Base-by-base conservation (phyloP, 257 asterid species). In the Pogostemon cablin region DNA sequence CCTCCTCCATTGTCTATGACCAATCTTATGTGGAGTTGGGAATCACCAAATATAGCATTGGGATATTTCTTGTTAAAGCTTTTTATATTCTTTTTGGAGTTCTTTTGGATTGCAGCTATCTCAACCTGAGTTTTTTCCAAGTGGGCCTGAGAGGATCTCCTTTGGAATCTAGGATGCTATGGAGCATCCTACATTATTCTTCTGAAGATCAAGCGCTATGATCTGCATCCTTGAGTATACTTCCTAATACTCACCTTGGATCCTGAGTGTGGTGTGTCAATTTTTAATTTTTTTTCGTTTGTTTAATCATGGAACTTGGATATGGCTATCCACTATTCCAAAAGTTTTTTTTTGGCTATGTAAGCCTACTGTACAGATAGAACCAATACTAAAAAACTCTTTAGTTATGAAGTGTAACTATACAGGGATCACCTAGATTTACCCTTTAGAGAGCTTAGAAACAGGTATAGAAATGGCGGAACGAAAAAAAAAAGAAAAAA, bases 1-100 rank as follows among this genome's bases (percentile, higher is more conserved):
- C 78, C 98, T 95, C 79, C 96, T 95, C 79, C 92, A 92, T 77
- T 89, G 97, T 72, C 92, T 91, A 68, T 95, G 88, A 95, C 81
- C 81, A 38, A 53, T 67, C 63, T 59, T 77, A 52, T 62, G 83
- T 69, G 3, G 83, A 73, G 77, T 34, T 73, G 75, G 76, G 78
- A 77, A 59, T 71, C 83, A 40, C 80, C 77, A 78, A 52, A 56
- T 66, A 79, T 73, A 69, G 77, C 81, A 34, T 49, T 68, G 57
- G 68, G 67, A 70, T 72, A 76, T 84, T 75, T 79, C 65, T 78
- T 67, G 77, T 75, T 72, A 78, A 81, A 81, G 85, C 57, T 49
- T 72, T 80, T 62, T 72, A 52, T 64, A 48, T 64, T 77, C 70
- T 77, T 75, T 82, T 80, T 65, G 71, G 81, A 79, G 81, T 80